Base-by-base conservation (phyloP, 1,284 basidiomycete genomes). In the Phylloboletellus chloephorus region DNA sequence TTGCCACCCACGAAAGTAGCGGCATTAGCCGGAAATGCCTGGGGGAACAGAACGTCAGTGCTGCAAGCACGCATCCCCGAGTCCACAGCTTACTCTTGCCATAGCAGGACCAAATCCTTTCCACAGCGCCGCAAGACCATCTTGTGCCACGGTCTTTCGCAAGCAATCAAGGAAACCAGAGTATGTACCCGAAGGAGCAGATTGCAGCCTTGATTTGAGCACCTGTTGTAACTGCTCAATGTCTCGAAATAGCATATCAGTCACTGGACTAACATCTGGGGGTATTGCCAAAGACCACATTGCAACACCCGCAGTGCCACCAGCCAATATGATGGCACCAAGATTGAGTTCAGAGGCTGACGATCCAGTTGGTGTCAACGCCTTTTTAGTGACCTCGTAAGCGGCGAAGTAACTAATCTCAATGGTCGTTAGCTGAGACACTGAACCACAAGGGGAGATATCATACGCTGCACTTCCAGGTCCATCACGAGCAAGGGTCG, bases 231-330 rank as follows among this genome's bases (percentile, higher is more conserved):
- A 41, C 10, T 31, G 10, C 31, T 63, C 23, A 63, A 21, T 39
- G 31, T 25, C 24, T 22, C 44, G 10, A 38, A 28, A 29, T 15
- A 30, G 29, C 26, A 16, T 15, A 39, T 11, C 40, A 24, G 21
- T 34, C 21, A 33, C 30, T 15, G 34, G 9, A 69, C 87, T 50
- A 56, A 91, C 92, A 67, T 97, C 93, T 34, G 93, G 92, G 39
- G 93, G 93, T 52, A 97, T 95, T 22, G 88, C 93, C 52, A 96
- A 73, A 23, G 88, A 74, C 94, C 94, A 97, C 96, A 98, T 98
- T 32, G 93, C 92, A 24, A 98, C 82, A 58, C 96, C 96, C 7
- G 96, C 96, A 40, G 81, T 82, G 48, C 94, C 95, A 57, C 96
- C 96, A 31, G 96, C 92, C 39, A 94, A 58, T 56, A 98, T 86